Percentiles rank a stretch among this genome's conserved stretches.
phyloP scores from a whole-genome alignment of 768 basidiomycete species.

The Psilocybe subaeruginosa region DNA sequence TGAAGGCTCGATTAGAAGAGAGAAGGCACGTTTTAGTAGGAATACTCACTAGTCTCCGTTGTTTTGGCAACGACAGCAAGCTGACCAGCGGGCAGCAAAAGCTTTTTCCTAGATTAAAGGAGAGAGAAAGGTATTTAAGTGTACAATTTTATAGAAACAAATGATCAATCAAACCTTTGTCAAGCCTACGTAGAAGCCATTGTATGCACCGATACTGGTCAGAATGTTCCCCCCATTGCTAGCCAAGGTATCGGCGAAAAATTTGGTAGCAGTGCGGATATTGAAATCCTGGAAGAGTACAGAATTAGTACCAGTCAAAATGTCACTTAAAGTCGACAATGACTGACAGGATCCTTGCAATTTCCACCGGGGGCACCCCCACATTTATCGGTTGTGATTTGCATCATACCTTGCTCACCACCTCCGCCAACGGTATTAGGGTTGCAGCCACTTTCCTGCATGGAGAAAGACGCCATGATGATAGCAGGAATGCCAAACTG shows the following conservation, averaged over 20 bases:
- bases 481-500: slow-evolving; percentile 64
- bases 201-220: slow-evolving; percentile 69
- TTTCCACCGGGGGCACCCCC: slow-evolving; percentile 50
- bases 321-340: slow-evolving; percentile 5
- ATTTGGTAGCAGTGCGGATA: slow-evolving; percentile 66
- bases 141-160: not conserved
- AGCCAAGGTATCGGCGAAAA: slow-evolving; percentile 55
- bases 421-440: slow-evolving; percentile 67
- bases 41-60: slow-evolving; percentile 82
- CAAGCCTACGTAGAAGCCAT: slow-evolving; percentile 67
- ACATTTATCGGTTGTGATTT: slow-evolving; percentile 81
- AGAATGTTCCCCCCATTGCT: slow-evolving; percentile 56
- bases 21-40: not conserved
- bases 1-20: slow-evolving; percentile 9
- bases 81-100: slow-evolving; percentile 53
- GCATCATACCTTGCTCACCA: slow-evolving; percentile 89
- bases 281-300: slow-evolving; percentile 62
- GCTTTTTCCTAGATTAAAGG: slow-evolving; percentile 45
- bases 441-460: slow-evolving; percentile 84
- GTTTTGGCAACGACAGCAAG: slow-evolving; percentile 76
- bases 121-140: not conserved
- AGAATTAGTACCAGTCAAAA: not conserved
- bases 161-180: slow-evolving; percentile 47
- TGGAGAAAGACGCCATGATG: slow-evolving; percentile 82
- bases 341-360: slow-evolving; percentile 48